phyloP scores from a whole-genome alignment of 2,329 filamentous ascomycete species.

The Huntiella savannae region DNA sequence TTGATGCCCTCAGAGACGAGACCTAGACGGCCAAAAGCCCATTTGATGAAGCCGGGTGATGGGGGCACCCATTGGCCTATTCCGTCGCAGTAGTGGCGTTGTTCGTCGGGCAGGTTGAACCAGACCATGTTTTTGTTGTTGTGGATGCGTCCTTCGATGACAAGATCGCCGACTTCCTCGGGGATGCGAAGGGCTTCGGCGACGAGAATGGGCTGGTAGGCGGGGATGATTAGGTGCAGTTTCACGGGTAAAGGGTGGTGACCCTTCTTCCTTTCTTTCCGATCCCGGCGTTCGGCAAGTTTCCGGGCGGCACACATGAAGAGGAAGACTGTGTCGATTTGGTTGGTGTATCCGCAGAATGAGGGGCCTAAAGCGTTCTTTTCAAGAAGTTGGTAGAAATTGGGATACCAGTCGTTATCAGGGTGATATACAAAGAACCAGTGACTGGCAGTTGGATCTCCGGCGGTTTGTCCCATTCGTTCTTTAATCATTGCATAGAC shows the following conservation, averaged over 20 bases:
- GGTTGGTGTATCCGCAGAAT: slow-evolving; percentile 23
- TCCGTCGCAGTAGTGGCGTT: slow-evolving; percentile 17
- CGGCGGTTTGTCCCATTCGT: slow-evolving; percentile 18
- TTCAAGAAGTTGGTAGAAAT: slow-evolving; percentile 21
- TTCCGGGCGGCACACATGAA: slow-evolving; percentile 21
- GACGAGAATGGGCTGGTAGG: slow-evolving; percentile 22
- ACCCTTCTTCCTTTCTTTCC: slow-evolving; percentile 14
- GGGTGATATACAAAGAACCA: slow-evolving; percentile 24
- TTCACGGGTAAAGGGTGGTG: slow-evolving; percentile 15
- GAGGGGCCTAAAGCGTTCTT: slow-evolving; percentile 18
- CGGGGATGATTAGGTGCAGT: slow-evolving; percentile 22
- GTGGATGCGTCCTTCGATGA: slow-evolving; percentile 22
- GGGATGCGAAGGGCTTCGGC: slow-evolving; percentile 20
- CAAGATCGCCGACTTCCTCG: slow-evolving; percentile 20
- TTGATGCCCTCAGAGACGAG: slow-evolving; percentile 14
- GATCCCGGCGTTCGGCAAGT: slow-evolving; percentile 15
- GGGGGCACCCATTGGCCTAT: slow-evolving; percentile 20
- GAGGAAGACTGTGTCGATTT: slow-evolving; percentile 22
- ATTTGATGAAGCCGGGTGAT: slow-evolving; percentile 15
- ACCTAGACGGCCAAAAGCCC: slow-evolving; percentile 16
- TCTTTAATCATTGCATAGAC: slow-evolving; percentile 21
- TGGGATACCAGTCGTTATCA: slow-evolving; percentile 24
- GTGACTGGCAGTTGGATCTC: slow-evolving; percentile 18
- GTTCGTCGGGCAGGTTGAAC: slow-evolving; percentile 21
- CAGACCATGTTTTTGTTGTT: slow-evolving; percentile 21